Percentiles rank a stretch among this genome's conserved stretches.
Evolutionary conservation across 2,329 filamentous ascomycete species (phyloP).

Genomic region (Colletotrichum sp.): DNA sequence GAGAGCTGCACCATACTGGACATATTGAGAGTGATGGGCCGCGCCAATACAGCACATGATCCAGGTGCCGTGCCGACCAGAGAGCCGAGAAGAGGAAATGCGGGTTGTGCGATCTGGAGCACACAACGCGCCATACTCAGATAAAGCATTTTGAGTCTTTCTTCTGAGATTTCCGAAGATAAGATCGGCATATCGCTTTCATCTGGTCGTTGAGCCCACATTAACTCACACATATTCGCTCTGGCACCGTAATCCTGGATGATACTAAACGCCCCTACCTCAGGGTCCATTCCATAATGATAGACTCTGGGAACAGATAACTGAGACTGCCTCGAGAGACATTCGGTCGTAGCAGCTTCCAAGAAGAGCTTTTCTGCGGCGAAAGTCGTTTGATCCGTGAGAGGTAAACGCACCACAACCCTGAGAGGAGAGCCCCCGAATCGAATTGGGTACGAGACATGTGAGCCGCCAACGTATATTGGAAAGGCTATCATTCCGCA

Average conservation of each 20-base stretch:
- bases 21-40: conserved; percentile 40
- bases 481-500: conserved; percentile 23
- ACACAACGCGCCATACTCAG: conserved; percentile 38
- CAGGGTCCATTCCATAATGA: conserved; percentile 23
- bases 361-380: conserved; percentile 25
- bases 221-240: conserved; percentile 22
- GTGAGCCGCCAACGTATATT: conserved; percentile 30
- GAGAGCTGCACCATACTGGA: conserved; percentile 32
- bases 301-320: conserved; percentile 28
- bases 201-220: conserved; percentile 24
- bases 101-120: conserved; percentile 36
- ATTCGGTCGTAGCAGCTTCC: conserved; percentile 26
- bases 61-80: conserved; percentile 28
- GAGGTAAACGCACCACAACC: conserved; percentile 28
- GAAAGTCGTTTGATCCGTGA: conserved; percentile 22
- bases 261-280: conserved; percentile 27
- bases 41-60: conserved; percentile 23
- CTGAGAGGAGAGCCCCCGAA: conserved; percentile 15
- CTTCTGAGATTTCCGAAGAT: not conserved
- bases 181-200: conserved; percentile 24
- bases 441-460: conserved; percentile 28
- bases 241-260: conserved; percentile 24
- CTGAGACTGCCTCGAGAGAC: conserved; percentile 21
- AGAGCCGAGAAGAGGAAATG: conserved; percentile 39
- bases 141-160: not conserved